Evolutionary conservation across 371 early-diverging fungal species (phyloP).

Genomic region (Apophysomyces ossiformis): DNA sequence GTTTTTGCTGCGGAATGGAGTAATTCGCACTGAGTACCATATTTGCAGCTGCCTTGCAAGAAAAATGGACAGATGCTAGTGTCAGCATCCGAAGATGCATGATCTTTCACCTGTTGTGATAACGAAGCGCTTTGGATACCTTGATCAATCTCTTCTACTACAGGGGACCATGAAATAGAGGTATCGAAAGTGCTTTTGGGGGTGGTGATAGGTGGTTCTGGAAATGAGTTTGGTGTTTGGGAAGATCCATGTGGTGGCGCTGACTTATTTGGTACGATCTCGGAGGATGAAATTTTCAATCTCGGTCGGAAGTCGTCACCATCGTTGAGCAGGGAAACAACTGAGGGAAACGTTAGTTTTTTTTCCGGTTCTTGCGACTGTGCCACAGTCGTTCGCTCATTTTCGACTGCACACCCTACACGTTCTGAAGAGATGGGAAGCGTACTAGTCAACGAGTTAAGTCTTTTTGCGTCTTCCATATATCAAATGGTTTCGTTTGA

Average conservation of each 20-base stretch:
- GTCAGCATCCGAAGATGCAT: background rate
- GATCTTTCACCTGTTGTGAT: background rate
- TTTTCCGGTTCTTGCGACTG: too few relatives aligned
- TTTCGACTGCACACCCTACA: too few relatives aligned
- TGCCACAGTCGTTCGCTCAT: too few relatives aligned
- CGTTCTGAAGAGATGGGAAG: too few relatives aligned
- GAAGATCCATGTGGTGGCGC: background rate
- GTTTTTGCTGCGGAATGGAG: background rate
- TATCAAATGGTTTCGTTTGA: too few relatives aligned
- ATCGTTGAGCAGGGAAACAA: too few relatives aligned
- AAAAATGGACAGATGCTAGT: background rate
- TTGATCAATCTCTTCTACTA: background rate
- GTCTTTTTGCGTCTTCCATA: too few relatives aligned
- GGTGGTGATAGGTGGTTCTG: background rate
- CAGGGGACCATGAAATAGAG: background rate
- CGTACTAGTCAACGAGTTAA: too few relatives aligned
- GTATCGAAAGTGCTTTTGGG: background rate
- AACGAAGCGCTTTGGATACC: background rate
- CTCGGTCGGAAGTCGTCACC: too few relatives aligned
- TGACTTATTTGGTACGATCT: too few relatives aligned
- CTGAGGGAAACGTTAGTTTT: too few relatives aligned
- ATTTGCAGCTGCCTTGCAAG: background rate
- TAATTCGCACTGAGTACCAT: background rate
- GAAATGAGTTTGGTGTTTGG: background rate
- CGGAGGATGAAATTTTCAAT: too few relatives aligned